Evolutionary conservation across 23 red algal species (phyloP).

Genomic region (Gracilaria vermiculophylla): DNA sequence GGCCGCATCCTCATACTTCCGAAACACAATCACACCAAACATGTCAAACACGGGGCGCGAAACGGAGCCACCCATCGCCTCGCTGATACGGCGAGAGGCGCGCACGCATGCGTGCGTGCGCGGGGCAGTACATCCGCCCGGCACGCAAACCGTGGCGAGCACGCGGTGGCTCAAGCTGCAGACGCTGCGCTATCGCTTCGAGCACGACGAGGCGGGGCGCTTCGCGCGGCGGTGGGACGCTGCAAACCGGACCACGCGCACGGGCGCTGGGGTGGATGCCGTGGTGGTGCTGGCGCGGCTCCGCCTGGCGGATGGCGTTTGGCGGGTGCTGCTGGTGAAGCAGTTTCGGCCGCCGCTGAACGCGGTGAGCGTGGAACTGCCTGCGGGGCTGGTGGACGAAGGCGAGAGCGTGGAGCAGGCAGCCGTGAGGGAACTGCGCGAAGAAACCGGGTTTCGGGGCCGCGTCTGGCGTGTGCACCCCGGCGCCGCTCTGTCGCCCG

Average conservation of each 20-base stretch:
- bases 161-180: slow-evolving; percentile 30
- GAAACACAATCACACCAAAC: not conserved
- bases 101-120: not conserved
- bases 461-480: not conserved
- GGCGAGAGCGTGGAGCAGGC: slow-evolving; percentile 57
- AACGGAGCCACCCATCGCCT: slow-evolving; percentile 32
- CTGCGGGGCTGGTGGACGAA: slow-evolving; percentile 71
- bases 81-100: slow-evolving; percentile 38
- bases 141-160: not conserved
- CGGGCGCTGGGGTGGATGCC: slow-evolving; percentile 11
- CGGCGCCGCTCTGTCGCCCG: slow-evolving; percentile 24
- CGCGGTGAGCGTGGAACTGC: slow-evolving; percentile 61
- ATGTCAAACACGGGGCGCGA: not conserved
- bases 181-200: slow-evolving; percentile 22
- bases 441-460: slow-evolving; percentile 78
- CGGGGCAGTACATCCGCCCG: not conserved
- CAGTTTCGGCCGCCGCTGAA: slow-evolving; percentile 73
- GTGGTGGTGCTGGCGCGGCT: slow-evolving; percentile 62
- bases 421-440: slow-evolving; percentile 63
- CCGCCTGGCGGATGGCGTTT: slow-evolving; percentile 4
- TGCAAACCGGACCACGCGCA: slow-evolving; percentile 39
- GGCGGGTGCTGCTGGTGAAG: slow-evolving; percentile 52
- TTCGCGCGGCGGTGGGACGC: slow-evolving; percentile 48
- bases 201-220: not conserved
- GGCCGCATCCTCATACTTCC: not conserved